Evolutionary conservation across 129 eudicot species (phyloP).

Genomic region (Centaurea solstitialis): DNA sequence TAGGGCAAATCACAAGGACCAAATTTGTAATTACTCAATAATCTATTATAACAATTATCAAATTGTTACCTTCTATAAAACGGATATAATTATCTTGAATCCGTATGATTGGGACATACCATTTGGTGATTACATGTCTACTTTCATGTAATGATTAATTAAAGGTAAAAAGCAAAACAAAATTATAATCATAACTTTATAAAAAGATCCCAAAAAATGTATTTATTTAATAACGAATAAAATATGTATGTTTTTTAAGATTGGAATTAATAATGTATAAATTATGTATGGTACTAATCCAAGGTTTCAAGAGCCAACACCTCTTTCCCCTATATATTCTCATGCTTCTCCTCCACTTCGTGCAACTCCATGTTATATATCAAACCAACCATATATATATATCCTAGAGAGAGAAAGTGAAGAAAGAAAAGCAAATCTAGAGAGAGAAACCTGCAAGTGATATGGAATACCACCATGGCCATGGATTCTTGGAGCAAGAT

Average conservation of each 20-base stretch:
- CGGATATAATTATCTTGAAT: too few species aligned
- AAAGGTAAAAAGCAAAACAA: not conserved
- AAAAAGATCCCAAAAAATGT: not conserved
- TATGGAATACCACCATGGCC: slow-evolving; percentile 50
- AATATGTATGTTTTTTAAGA: not conserved
- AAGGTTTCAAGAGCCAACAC: slow-evolving; percentile 10
- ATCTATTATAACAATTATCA: too few species aligned
- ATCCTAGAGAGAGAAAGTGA: slow-evolving; percentile 25
- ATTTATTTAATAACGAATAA: not conserved
- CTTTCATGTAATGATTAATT: not conserved
- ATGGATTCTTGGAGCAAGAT: slow-evolving; percentile 64
- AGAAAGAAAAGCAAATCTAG: not conserved
- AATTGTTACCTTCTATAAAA: too few species aligned
- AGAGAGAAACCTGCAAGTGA: slow-evolving; percentile 21
- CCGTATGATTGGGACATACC: not conserved
- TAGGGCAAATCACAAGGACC: too few species aligned
- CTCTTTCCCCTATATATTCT: slow-evolving; percentile 24
- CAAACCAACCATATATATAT: not conserved
- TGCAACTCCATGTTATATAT: slow-evolving; percentile 36
- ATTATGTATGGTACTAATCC: not conserved
- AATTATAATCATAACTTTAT: not conserved
- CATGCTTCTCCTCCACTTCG: slow-evolving; percentile 30
- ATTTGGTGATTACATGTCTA: not conserved
- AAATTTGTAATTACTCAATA: too few species aligned
- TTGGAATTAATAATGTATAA: not conserved